phyloP scores from a whole-genome alignment of 805 yeast species.

The Alloascoidea hylecoeti region DNA sequence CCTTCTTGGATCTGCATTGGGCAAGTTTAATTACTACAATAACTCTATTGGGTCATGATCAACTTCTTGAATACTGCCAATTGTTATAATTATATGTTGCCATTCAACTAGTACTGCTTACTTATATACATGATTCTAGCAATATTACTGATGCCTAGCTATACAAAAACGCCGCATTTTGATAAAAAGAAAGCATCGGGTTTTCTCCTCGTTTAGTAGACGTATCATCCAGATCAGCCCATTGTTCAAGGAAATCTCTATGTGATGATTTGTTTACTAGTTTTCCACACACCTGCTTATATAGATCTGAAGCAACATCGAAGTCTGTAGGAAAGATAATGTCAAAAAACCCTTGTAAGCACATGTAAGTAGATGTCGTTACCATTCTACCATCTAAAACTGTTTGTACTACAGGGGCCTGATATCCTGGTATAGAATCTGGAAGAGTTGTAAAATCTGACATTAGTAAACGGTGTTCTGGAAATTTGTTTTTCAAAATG shows the following conservation, averaged over 20 bases:
- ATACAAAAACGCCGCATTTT: conserved; percentile 56
- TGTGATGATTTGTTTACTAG: conserved; percentile 40
- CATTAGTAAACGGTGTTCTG: conserved; percentile 59
- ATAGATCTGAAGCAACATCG: conserved; percentile 41
- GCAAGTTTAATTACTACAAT: too few species aligned
- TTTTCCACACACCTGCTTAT: conserved; percentile 49
- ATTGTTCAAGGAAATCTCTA: conserved; percentile 44
- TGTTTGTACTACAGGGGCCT: conserved; percentile 73
- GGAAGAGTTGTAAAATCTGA: conserved; percentile 48
- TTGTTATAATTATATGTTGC: too few species aligned
- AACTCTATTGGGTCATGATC: too few species aligned
- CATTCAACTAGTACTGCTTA: too few species aligned
- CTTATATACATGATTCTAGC: too few species aligned
- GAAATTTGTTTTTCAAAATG: conserved; percentile 48
- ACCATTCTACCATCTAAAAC: conserved; percentile 53
- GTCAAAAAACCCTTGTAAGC: conserved; percentile 76
- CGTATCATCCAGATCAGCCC: conserved; percentile 61
- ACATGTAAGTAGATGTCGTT: conserved; percentile 62
- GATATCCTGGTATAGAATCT: conserved; percentile 34
- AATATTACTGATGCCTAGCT: conserved; percentile 21
- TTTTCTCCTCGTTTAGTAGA: conserved; percentile 68
- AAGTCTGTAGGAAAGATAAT: conserved; percentile 82
- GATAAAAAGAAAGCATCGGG: conserved; percentile 69
- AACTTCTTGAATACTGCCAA: too few species aligned
- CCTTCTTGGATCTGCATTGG: too few species aligned